Evolutionary conservation across 1,284 basidiomycete genomes (phyloP), one percentile per base, ranked within the genome.

Genomic region (Trametes sp.): DNA sequence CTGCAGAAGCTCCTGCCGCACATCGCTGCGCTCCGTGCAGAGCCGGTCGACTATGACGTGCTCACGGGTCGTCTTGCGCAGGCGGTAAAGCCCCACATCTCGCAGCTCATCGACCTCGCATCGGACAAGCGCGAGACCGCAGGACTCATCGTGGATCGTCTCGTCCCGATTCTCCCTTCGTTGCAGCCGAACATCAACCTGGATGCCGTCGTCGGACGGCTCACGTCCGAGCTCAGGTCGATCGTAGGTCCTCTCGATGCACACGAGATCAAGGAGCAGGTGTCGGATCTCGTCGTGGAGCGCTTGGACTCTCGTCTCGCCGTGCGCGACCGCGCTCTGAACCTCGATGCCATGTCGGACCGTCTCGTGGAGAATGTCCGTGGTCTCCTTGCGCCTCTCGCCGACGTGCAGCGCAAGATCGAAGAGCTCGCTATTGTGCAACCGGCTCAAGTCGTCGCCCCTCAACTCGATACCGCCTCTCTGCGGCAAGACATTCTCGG

Each of bases 51-150:
- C 72, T 91, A 94, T 69, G 90, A 93, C 45, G 81, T 82, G 64
- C 79, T 94, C 61, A 94, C 92, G 0, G 79, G 78, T 36, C 85
- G 87, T 67, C 84, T 94, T 16, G 84, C 89, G 16, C 90, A 94
- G 74, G 90, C 92, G 1, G 92, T 94, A 70, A 94, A 94, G 71
- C 92, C 93, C 9, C 90, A 94, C 69, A 93, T 94, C 24, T 85
- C 89, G 2, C 92, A 94, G 69, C 85, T 94, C 64, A 94, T 94
- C 65, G 92, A 94, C 72, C 83, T 94, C 53, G 87, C 92, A 21
- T 92, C 90, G 0, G 92, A 94, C 73, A 94, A 94, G 73, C 84
- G 89, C 36, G 92, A 94, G 75, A 94, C 92, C 7, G 92, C 92
- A 4, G 82, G 83, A 10, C 82, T 94, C 48, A 94, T 94, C 63